Percentiles rank a stretch among this genome's conserved stretches.
Conservation (phyloP, 2,329 filamentous ascomycete species). For the Trichoderma atrobrunneum region DNA sequence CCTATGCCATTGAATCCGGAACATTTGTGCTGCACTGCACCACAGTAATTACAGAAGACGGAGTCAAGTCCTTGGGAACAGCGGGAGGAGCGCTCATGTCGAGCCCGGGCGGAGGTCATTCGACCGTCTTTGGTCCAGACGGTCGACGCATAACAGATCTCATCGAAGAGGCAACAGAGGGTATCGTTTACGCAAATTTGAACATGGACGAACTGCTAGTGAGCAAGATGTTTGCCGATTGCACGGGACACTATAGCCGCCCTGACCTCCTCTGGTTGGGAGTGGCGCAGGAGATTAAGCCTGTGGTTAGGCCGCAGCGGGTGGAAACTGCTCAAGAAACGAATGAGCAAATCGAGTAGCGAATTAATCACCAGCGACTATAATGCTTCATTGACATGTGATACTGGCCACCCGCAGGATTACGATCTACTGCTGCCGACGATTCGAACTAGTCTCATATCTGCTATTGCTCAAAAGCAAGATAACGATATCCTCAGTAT, state of each 20-base stretch:
- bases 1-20: constrained; percentile 12
- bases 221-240: constrained; percentile 9
- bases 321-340: neutral
- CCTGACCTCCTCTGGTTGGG: constrained; percentile 4
- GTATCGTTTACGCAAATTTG: neutral
- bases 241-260: constrained; percentile 1
- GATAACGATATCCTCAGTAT: neutral
- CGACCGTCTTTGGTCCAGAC: constrained; percentile 1
- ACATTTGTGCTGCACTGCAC: constrained; percentile 8
- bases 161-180: neutral
- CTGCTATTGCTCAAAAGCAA: neutral
- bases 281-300: neutral
- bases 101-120: neutral
- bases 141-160: neutral
- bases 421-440: neutral
- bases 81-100: neutral
- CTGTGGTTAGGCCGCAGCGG: neutral
- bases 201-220: neutral
- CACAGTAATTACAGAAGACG: neutral
- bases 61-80: neutral
- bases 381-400: neutral
- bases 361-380: neutral
- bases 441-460: neutral
- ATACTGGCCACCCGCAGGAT: neutral
- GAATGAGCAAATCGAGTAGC: neutral